Conservation (phyloP, 2,329 filamentous ascomycete species). For the Penicillium aurantiogriseum region DNA sequence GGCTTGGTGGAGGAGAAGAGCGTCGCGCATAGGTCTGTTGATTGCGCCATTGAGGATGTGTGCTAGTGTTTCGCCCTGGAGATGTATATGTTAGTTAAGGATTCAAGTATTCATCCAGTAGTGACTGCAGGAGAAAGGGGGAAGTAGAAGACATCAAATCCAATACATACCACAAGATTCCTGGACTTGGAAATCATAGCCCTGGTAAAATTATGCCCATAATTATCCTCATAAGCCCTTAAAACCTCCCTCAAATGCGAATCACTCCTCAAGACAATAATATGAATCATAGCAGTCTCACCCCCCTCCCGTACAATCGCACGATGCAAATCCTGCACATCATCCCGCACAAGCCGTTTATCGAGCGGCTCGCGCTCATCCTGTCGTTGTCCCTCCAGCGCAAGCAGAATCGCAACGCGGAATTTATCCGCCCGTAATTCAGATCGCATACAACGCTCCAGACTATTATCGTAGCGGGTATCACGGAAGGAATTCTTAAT, state of each 20-base stretch:
- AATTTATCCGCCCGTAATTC: slow-evolving; percentile 97
- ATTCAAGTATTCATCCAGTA: neutral
- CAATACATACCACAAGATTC: slow-evolving; percentile 78
- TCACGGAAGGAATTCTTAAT: slow-evolving; percentile 90
- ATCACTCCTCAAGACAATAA: slow-evolving; percentile 79
- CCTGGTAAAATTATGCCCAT: slow-evolving; percentile 77
- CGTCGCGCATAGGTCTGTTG: slow-evolving; percentile 90
- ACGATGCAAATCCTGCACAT: slow-evolving; percentile 70
- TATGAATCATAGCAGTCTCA: slow-evolving; percentile 81
- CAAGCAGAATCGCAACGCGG: slow-evolving; percentile 79
- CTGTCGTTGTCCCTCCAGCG: slow-evolving; percentile 79
- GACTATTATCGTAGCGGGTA: slow-evolving; percentile 81
- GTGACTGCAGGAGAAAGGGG: neutral
- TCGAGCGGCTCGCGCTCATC: slow-evolving; percentile 72
- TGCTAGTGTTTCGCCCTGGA: slow-evolving; percentile 84
- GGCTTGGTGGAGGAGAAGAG: slow-evolving; percentile 85
- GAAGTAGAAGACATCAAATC: no score
- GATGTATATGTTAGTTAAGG: slow-evolving; percentile 10
- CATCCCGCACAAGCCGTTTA: slow-evolving; percentile 61
- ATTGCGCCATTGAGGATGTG: slow-evolving; percentile 97
- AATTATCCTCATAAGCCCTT: slow-evolving; percentile 69
- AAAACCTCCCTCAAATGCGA: slow-evolving; percentile 78
- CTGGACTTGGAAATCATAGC: slow-evolving; percentile 85
- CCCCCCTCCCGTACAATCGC: slow-evolving; percentile 72
- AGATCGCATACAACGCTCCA: slow-evolving; percentile 82